phyloP scores from a whole-genome alignment of 345 rosid species.

The Eucalyptus lansdowneana region DNA sequence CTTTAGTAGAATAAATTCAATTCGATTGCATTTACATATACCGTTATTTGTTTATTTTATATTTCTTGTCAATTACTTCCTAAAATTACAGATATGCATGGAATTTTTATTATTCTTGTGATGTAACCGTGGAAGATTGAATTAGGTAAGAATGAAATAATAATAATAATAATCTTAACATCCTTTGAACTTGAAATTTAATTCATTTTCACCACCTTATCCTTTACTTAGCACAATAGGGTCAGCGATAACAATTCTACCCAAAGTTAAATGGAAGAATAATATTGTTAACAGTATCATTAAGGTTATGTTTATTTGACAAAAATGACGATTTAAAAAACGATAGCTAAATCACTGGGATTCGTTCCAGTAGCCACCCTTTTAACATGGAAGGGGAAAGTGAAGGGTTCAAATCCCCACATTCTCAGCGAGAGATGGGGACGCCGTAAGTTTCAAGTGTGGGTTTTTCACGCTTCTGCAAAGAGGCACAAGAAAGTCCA shows the following conservation, averaged over 20 bases:
- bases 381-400: too few species aligned
- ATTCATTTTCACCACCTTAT: neutral
- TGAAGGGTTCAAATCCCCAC: too few species aligned
- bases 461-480: too few species aligned
- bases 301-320: rapidly evolving
- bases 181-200: neutral
- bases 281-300: rapidly evolving
- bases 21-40: neutral
- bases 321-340: too few species aligned
- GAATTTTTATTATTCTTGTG: neutral
- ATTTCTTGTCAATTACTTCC: neutral
- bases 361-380: too few species aligned
- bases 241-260: neutral
- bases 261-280: neutral
- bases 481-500: too few species aligned
- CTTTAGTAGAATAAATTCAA: neutral
- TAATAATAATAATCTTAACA: neutral
- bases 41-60: too few species aligned
- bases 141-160: rapidly evolving
- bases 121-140: neutral
- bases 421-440: too few species aligned
- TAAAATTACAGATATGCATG: neutral
- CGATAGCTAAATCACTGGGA: too few species aligned
- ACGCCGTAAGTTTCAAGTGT: too few species aligned
- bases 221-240: rapidly evolving